Base-by-base conservation (phyloP, 495 filamentous ascomycete genomes). In the Patellaria atrata region DNA sequence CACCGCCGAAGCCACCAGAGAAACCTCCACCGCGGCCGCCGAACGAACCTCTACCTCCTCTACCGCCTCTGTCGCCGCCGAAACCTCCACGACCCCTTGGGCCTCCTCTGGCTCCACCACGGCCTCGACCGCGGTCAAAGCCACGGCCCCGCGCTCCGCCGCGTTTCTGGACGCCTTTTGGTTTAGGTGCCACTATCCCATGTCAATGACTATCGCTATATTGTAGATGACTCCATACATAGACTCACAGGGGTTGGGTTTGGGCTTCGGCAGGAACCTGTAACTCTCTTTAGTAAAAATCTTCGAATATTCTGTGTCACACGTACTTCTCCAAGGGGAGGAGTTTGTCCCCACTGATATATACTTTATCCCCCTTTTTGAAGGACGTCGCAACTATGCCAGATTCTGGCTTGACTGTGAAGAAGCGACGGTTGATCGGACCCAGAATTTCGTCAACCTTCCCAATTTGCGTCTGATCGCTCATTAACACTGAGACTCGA, bases 371-470 rank as follows among this genome's bases (percentile, higher is more conserved):
- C 43, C 91, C 89, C 35, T 72, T 52, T 60, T 93, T 93, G 76
- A 96, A 97, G 2, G 82, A 91, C 13, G 73, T 72, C 27, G 89
- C 86, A 52, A 89, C 76, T 60, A 97, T 94, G 48, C 89, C 89
- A 51, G 94, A 85, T 52, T 82, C 70, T 22, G 91, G 84, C 63
- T 94, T 96, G 57, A 97, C 73, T 40, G 89, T 96, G 73, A 97
- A 97, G 66, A 77, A 93, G 39, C 96, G 84, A 57, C 92, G 78
- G 66, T 91, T 94, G 56, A 97, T 77, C 33, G 87, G 82, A 24
- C 85, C 85, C 33, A 94, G 73, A 40, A 94, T 82, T 65, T 94
- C 86, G 64, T 93, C 84, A 53, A 93, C 79, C 63, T 91, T 87
- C 60, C 80, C 84, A 59, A 93, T 69, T 50, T 75, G 64, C 30